phyloP scores from a whole-genome alignment of 2,329 filamentous ascomycete genomes.

The Fonsecaea nubica region DNA sequence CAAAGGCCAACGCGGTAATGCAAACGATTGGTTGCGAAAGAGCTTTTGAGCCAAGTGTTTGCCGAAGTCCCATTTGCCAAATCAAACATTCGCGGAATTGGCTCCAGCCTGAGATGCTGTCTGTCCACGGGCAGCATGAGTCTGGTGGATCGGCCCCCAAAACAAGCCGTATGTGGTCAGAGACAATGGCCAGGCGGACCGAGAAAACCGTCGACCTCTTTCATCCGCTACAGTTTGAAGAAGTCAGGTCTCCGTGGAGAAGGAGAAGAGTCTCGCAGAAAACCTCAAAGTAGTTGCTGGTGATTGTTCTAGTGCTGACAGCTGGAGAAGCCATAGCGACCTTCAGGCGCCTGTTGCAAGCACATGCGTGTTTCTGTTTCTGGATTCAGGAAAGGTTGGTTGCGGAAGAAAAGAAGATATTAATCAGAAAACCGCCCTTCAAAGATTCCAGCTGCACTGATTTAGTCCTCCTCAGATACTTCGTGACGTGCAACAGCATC shows the following conservation, averaged over 20 bases:
- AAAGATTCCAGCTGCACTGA: background rate
- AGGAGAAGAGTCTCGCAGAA: background rate
- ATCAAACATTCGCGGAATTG: background rate
- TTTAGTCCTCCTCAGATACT: background rate
- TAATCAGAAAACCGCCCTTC: background rate
- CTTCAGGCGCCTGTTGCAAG: background rate
- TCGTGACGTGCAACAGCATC: background rate
- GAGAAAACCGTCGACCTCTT: background rate
- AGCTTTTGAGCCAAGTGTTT: background rate
- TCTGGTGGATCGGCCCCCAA: background rate
- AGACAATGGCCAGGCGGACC: background rate
- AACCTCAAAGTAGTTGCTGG: background rate
- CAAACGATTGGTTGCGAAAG: background rate
- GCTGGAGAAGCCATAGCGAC: background rate
- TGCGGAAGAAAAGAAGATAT: background rate
- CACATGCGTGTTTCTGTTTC: background rate
- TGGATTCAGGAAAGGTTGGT: background rate
- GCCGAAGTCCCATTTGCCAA: background rate
- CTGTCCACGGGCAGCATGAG: background rate
- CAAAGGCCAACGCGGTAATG: background rate
- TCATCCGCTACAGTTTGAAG: background rate
- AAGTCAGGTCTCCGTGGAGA: background rate
- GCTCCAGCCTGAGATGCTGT: background rate
- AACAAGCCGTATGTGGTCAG: background rate
- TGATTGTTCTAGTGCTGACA: slow-evolving; percentile 1